Evolutionary conservation across 179 eudicot genomes (phyloP).

Genomic region (Gypsophila paniculata): DNA sequence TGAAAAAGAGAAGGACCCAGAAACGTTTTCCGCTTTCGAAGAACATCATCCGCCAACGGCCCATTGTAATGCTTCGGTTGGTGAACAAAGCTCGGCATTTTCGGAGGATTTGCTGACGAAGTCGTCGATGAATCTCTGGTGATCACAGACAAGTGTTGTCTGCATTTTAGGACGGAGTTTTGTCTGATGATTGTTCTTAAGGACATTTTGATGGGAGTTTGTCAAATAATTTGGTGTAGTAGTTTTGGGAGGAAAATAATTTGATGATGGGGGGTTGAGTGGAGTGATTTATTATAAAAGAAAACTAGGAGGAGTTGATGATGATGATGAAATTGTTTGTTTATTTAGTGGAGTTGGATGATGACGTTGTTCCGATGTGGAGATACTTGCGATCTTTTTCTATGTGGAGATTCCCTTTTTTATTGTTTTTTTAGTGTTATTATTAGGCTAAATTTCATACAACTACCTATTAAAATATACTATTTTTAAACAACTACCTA

Average conservation of each 20-base stretch:
- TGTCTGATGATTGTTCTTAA: conserved; percentile 13
- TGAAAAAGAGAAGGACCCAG: conserved; percentile 85
- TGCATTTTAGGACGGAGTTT: conserved; percentile 10
- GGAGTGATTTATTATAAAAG: too few relatives aligned
- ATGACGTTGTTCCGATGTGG: not conserved
- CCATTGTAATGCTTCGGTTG: conserved; percentile 64
- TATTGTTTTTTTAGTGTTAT: not conserved
- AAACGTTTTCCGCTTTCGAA: conserved; percentile 69
- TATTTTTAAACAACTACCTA: too few relatives aligned
- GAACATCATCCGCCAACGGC: conserved; percentile 60
- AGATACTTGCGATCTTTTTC: not conserved
- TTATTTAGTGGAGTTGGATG: not conserved
- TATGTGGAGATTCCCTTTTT: not conserved
- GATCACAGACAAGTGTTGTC: not conserved
- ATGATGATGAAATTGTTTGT: not conserved
- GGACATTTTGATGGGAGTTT: conserved; percentile 9
- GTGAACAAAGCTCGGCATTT: conserved; percentile 67
- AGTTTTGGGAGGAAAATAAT: not conserved
- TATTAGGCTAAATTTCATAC: too few relatives aligned
- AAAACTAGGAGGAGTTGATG: not conserved
- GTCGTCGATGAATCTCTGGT: not conserved
- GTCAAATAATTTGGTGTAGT: too few relatives aligned
- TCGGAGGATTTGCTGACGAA: conserved; percentile 40
- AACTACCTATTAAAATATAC: too few relatives aligned
- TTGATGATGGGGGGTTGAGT: not conserved